Percentiles rank a stretch among this genome's conserved stretches.
Conservation (phyloP, 2,329 filamentous ascomycete species). For the Pestalotiopsis fici region DNA sequence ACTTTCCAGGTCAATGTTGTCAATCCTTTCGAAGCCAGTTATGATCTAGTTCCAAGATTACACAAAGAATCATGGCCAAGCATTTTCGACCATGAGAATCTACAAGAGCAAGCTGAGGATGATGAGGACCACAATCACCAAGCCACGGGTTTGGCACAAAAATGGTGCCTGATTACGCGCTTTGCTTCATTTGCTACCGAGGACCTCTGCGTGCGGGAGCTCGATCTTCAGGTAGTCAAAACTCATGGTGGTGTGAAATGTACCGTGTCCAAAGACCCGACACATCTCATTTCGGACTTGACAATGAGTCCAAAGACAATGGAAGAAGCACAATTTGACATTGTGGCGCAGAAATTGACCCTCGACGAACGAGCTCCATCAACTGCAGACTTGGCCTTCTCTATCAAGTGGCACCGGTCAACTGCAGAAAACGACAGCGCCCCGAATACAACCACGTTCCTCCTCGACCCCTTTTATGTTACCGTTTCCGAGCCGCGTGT, state of each 20-base stretch:
- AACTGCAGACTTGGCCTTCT: conserved; percentile 72
- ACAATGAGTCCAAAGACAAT: conserved; percentile 67
- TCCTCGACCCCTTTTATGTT: conserved; percentile 78
- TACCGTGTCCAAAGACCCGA: conserved; percentile 39
- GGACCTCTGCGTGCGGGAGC: conserved; percentile 62
- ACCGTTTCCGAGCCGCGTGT: conserved; percentile 86
- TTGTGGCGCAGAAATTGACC: conserved; percentile 73
- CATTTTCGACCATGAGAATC: conserved; percentile 68
- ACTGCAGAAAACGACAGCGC: conserved; percentile 15
- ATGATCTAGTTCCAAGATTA: conserved; percentile 79
- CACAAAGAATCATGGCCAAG: conserved; percentile 83
- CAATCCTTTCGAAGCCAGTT: conserved; percentile 88
- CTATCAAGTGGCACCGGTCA: conserved; percentile 74
- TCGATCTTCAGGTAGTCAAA: conserved; percentile 62
- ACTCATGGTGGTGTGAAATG: conserved; percentile 66
- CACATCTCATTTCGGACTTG: conserved; percentile 41
- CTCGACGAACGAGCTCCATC: conserved; percentile 82
- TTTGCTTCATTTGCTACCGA: conserved; percentile 79
- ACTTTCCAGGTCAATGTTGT: conserved; percentile 72
- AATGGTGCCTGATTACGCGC: conserved; percentile 75
- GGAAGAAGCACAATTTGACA: conserved; percentile 70
- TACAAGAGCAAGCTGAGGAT: conserved; percentile 36
- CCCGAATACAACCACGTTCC: conserved; percentile 67
- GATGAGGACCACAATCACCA: conserved; percentile 26
- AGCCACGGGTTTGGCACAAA: conserved; percentile 70